Evolutionary conservation across 2,329 filamentous ascomycete species (phyloP).

Genomic region (Beauveria sp.): DNA sequence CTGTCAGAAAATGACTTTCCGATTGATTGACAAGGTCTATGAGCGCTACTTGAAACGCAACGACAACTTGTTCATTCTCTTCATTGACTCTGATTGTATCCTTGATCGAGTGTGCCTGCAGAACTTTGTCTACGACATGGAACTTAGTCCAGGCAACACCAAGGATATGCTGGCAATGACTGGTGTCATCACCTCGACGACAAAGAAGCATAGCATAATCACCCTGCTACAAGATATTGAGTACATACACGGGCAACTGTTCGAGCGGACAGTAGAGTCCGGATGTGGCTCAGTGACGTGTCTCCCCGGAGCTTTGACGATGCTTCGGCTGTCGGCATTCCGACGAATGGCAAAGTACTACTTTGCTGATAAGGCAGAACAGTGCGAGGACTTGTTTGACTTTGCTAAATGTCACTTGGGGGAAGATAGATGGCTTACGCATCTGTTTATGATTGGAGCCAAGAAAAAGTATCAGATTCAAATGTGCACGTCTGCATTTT

Average conservation of each 20-base stretch:
- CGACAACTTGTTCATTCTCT: conserved; percentile 90
- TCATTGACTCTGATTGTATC: conserved; percentile 97
- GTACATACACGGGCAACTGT: conserved; percentile 93
- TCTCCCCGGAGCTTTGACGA: conserved; percentile 88
- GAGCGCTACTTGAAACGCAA: conserved; percentile 76
- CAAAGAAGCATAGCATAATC: conserved; percentile 77
- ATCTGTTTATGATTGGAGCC: conserved; percentile 97
- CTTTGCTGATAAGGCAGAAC: conserved; percentile 92
- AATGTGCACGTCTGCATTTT: conserved; percentile 95
- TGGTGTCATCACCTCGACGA: conserved; percentile 91
- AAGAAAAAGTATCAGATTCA: conserved; percentile 91
- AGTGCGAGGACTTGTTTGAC: conserved; percentile 92
- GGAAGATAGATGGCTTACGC: conserved; percentile 93
- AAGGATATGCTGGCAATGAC: conserved; percentile 96
- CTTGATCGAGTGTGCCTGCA: conserved; percentile 85
- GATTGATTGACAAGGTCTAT: conserved; percentile 89
- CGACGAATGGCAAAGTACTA: conserved; percentile 97
- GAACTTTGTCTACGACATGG: conserved; percentile 99
- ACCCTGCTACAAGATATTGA: conserved; percentile 96
- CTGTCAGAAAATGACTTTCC: conserved; percentile 89
- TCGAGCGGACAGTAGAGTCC: conserved; percentile 91
- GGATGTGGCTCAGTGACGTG: conserved; percentile 92
- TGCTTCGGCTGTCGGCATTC: conserved; percentile 93
- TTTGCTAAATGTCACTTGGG: conserved; percentile 93
- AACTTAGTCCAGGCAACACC: conserved; percentile 85